phyloP scores from a whole-genome alignment of 768 basidiomycete genomes.

The Xerocomellus chrysenteron region DNA sequence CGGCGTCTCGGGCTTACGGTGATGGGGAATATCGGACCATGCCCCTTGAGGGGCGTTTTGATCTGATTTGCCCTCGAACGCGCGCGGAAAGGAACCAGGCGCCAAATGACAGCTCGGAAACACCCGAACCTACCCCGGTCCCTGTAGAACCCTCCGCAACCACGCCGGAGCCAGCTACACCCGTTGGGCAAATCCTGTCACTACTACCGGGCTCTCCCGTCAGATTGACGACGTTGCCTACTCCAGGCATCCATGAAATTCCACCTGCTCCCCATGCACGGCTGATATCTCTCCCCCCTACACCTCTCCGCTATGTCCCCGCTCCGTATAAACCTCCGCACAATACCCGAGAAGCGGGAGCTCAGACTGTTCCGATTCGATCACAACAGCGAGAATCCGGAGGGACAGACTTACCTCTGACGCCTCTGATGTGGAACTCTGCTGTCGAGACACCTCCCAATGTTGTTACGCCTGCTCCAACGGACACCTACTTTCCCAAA shows the following conservation, averaged over 20 bases:
- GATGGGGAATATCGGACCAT: conserved; percentile 78
- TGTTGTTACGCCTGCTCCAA: conserved; percentile 53
- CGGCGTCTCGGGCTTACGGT: conserved; percentile 25
- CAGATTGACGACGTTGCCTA: conserved; percentile 54
- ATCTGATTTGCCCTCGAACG: conserved; percentile 63
- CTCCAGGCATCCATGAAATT: conserved; percentile 60
- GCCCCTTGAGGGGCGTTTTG: conserved; percentile 86
- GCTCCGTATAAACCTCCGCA: conserved; percentile 16
- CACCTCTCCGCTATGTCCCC: conserved; percentile 25
- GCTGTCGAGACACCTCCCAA: conserved; percentile 78
- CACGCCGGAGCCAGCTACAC: conserved; percentile 36
- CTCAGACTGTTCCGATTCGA: conserved; percentile 25
- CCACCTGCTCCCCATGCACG: conserved; percentile 61
- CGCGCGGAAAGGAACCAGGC: conserved; percentile 21
- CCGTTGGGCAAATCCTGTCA: conserved; percentile 31
- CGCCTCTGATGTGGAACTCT: conserved; percentile 77
- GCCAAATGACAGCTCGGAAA: conserved; percentile 2
- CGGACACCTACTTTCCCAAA: conserved; percentile 78
- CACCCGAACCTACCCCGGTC: conserved; percentile 18
- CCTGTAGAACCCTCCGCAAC: conserved; percentile 4
- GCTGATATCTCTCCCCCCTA: conserved; percentile 48
- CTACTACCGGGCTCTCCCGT: conserved; percentile 35
- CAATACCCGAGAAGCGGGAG: conserved; percentile 17
- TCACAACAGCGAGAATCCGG: conserved; percentile 11
- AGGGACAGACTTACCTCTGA: conserved; percentile 55